Percentiles rank a stretch among this genome's conserved stretches.
These are phyloP conservation scores for Exsudoporus floridanus DNA, from an alignment of 1,284 basidiomycete species.

Conservation along the genomic window DNA sequence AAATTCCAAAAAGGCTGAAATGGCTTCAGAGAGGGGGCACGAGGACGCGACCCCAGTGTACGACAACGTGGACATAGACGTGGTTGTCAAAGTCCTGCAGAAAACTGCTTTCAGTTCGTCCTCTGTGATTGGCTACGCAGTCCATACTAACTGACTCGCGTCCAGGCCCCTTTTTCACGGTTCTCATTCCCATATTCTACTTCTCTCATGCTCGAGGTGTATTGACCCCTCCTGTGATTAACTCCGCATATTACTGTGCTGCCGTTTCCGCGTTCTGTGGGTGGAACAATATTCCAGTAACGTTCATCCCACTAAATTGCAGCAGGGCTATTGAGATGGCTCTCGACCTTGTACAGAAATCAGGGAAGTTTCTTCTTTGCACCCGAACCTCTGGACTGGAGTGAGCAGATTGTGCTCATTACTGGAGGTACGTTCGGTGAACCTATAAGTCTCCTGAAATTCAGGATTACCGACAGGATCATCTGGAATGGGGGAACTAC, in stretches of 20 bases:
- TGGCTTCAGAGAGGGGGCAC: conserved; percentile 5
- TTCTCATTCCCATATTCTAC: conserved; percentile 74
- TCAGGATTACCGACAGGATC: conserved; percentile 53
- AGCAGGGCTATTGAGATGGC: conserved; percentile 68
- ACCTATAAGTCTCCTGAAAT: neutral
- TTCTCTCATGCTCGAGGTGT: conserved; percentile 62
- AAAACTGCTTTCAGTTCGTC: conserved; percentile 76
- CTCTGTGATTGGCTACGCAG: neutral
- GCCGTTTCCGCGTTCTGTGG: conserved; percentile 63
- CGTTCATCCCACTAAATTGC: conserved; percentile 5
- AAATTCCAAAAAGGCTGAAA: conserved; percentile 1
- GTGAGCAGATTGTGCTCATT: conserved; percentile 81
- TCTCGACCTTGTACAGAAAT: conserved; percentile 71
- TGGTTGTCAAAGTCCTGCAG: conserved; percentile 71
- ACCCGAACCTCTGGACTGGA: conserved; percentile 70
- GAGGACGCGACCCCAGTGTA: conserved; percentile 38
- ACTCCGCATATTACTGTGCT: conserved; percentile 53
- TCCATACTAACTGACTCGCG: conserved; percentile 8
- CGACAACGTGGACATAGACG: conserved; percentile 69
- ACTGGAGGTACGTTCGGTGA: conserved; percentile 70
- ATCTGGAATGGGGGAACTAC: conserved; percentile 83
- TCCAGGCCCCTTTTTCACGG: conserved; percentile 78
- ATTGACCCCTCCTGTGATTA: conserved; percentile 51
- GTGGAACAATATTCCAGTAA: conserved; percentile 28
- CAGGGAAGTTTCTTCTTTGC: conserved; percentile 62